These are phyloP conservation scores for Lachancea waltii DNA, from an alignment of 805 yeast genomes.

Conservation along the genomic window DNA sequence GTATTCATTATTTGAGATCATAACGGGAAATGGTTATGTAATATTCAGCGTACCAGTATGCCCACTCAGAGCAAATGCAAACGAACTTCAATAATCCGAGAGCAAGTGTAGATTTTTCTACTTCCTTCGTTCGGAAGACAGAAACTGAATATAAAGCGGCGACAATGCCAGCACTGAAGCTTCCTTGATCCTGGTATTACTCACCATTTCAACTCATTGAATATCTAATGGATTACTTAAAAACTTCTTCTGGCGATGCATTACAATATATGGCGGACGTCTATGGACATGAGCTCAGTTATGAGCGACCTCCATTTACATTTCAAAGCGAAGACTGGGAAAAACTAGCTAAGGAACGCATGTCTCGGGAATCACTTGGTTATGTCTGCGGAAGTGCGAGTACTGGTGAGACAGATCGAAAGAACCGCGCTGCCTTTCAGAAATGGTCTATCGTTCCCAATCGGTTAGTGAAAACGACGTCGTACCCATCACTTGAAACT, in stretches of 20 bases:
- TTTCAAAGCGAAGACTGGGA: slow-evolving; percentile 13
- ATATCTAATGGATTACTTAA: slow-evolving; percentile 13
- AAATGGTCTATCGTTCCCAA: slow-evolving; percentile 13
- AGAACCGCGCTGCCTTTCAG: slow-evolving; percentile 12
- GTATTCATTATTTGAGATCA: too few relatives aligned
- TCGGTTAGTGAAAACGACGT: slow-evolving; percentile 12
- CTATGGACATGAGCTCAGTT: slow-evolving; percentile 11
- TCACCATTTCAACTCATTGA: too few relatives aligned
- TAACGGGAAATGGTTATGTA: too few relatives aligned
- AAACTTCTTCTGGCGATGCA: slow-evolving; percentile 11
- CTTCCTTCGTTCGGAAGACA: too few relatives aligned
- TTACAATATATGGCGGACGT: slow-evolving; percentile 14
- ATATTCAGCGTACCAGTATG: too few relatives aligned
- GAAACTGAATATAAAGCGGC: too few relatives aligned
- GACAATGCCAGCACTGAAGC: too few relatives aligned
- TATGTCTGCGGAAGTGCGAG: slow-evolving; percentile 15
- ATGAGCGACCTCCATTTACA: slow-evolving; percentile 14
- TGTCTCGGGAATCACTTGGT: slow-evolving; percentile 12
- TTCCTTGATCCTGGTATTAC: too few relatives aligned
- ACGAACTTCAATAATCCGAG: too few relatives aligned
- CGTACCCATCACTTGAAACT: slow-evolving; percentile 10
- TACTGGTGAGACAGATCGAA: slow-evolving; percentile 12
- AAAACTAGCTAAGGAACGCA: slow-evolving; percentile 12
- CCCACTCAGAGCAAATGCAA: too few relatives aligned
- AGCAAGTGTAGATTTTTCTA: too few relatives aligned